Conservation (phyloP, 192 early-diverging fungal species). For the Pilaira anomala region DNA sequence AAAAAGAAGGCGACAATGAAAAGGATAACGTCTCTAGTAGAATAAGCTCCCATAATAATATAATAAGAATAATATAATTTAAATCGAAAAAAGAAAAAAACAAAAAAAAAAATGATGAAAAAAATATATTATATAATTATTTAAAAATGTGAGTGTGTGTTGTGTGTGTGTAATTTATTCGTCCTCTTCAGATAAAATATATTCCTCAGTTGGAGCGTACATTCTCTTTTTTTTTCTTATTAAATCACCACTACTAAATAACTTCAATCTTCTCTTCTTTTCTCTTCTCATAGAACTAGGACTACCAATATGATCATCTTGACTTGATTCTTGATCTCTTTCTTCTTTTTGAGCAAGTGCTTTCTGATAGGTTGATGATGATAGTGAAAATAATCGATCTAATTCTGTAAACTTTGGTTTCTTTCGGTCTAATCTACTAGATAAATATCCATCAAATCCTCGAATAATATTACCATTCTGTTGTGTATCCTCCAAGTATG, state of each 20-base stretch:
- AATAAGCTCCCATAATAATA: slow-evolving; percentile 24
- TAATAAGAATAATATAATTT: too few species aligned
- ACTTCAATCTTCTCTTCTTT: slow-evolving; percentile 20
- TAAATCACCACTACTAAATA: not conserved
- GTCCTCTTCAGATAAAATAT: not conserved
- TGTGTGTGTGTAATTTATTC: not conserved
- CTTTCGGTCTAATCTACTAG: slow-evolving; percentile 51
- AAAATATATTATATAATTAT: too few species aligned
- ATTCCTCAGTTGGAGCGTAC: not conserved
- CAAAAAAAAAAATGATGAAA: too few species aligned
- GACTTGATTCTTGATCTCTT: slow-evolving; percentile 27
- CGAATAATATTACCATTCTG: slow-evolving; percentile 83
- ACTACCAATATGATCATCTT: slow-evolving; percentile 9
- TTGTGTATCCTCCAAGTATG: slow-evolving; percentile 85
- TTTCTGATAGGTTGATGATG: slow-evolving; percentile 42
- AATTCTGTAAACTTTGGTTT: slow-evolving; percentile 71
- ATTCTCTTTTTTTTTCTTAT: slow-evolving; percentile 15
- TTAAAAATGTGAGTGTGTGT: too few species aligned
- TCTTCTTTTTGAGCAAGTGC: slow-evolving; percentile 32
- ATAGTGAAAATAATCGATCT: slow-evolving; percentile 85
- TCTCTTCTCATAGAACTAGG: slow-evolving; percentile 8
- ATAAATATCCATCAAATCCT: slow-evolving; percentile 87
- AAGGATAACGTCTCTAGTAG: slow-evolving; percentile 44
- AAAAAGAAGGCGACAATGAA: slow-evolving; percentile 50
- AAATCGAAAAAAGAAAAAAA: too few species aligned